A percentile compares a stretch with the other conserved stretches of the same genome.
These are phyloP conservation scores for Salix purpurea DNA, from an alignment of 345 rosid species.

Conservation along the genomic window DNA sequence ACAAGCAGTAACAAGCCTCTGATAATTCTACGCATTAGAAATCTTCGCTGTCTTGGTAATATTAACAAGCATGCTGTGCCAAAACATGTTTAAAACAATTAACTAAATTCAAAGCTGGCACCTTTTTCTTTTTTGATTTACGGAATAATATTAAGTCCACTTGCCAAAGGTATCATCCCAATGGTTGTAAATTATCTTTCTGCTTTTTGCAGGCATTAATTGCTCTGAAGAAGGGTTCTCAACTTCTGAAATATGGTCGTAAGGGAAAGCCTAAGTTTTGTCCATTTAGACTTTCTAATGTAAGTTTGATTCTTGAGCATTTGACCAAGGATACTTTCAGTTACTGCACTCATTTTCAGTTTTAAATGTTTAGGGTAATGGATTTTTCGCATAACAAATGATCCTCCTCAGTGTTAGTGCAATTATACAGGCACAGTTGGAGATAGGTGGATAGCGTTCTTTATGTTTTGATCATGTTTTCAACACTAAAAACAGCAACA, in stretches of 20 bases:
- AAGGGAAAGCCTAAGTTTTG: constrained; percentile 94
- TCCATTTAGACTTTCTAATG: constrained; percentile 84
- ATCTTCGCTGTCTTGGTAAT: background rate
- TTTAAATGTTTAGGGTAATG: background rate
- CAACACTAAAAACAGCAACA: background rate
- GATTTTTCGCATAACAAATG: background rate
- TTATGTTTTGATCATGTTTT: too few relatives aligned
- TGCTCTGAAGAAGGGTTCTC: constrained; percentile 90
- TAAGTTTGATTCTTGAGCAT: constrained; percentile 36
- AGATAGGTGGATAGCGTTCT: background rate
- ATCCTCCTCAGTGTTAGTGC: constrained; percentile 8
- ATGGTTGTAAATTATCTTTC: background rate
- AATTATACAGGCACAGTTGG: background rate
- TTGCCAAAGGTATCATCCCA: background rate
- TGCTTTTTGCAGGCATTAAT: constrained; percentile 62
- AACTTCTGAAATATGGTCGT: constrained; percentile 87
- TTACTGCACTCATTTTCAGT: background rate
- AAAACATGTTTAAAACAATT: background rate
- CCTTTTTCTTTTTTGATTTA: background rate
- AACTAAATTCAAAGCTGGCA: background rate
- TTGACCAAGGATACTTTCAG: background rate
- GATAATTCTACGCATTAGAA: background rate
- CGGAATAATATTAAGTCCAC: background rate
- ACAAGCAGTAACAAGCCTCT: background rate
- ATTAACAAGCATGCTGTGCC: background rate